Evolutionary conservation across 192 early-diverging fungal genomes (phyloP).

Genomic region (Gonapodya sp.): DNA sequence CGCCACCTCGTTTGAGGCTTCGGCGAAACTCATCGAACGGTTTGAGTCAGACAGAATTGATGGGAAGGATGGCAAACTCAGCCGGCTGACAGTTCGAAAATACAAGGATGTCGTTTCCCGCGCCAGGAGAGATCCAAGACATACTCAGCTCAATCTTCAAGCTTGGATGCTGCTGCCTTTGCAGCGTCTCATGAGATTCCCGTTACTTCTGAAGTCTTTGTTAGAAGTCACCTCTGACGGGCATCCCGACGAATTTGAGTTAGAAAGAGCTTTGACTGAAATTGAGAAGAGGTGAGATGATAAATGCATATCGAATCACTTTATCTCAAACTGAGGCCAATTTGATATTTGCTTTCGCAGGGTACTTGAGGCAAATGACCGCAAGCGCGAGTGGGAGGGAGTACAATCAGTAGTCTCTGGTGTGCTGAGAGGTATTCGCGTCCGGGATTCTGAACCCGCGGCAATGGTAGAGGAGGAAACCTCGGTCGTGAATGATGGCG

Average conservation of each 20-base stretch:
- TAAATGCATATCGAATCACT: not conserved
- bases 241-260: slow-evolving; percentile 67
- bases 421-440: slow-evolving; percentile 15
- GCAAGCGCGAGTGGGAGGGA: slow-evolving; percentile 58
- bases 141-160: slow-evolving; percentile 71
- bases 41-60: slow-evolving; percentile 21
- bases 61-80: slow-evolving; percentile 9
- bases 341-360: slow-evolving; percentile 17
- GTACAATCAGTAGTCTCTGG: slow-evolving; percentile 22
- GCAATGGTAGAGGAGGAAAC: not conserved
- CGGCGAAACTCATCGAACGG: slow-evolving; percentile 45
- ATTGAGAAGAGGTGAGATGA: slow-evolving; percentile 30
- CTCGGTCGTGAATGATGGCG: not conserved
- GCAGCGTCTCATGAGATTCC: slow-evolving; percentile 90
- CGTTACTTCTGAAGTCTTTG: slow-evolving; percentile 77
- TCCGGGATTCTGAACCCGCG: not conserved
- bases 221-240: slow-evolving; percentile 58
- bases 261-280: slow-evolving; percentile 54
- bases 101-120: slow-evolving; percentile 25
- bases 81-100: slow-evolving; percentile 16
- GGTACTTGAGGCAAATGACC: slow-evolving; percentile 78
- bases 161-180: slow-evolving; percentile 82
- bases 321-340: not conserved
- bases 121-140: slow-evolving; percentile 38
- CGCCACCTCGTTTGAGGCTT: slow-evolving; percentile 74